A percentile compares a stretch with the other conserved stretches of the same genome.
Conservation (phyloP, 805 yeast genomes). For the Candida alai region DNA sequence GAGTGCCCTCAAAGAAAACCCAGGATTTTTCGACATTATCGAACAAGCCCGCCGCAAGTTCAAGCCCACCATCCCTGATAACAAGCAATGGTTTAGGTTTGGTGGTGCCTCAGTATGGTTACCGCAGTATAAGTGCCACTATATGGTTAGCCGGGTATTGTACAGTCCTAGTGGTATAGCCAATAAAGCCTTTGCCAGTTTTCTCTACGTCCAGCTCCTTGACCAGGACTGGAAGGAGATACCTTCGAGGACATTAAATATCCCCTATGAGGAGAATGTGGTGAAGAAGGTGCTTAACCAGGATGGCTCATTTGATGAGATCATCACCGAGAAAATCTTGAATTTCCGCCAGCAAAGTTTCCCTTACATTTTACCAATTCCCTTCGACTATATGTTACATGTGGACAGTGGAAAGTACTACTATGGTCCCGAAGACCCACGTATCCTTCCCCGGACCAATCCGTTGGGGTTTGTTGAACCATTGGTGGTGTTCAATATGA, state of each 20-base stretch:
- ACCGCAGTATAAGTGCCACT: constrained; percentile 28
- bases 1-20: constrained; percentile 6
- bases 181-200: constrained; percentile 23
- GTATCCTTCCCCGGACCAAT: constrained; percentile 21
- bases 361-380: constrained; percentile 15
- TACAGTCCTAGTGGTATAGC: constrained; percentile 21
- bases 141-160: constrained; percentile 26
- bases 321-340: constrained; percentile 9
- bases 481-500: constrained; percentile 18
- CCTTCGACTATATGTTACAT: constrained; percentile 12
- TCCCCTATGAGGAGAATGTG: constrained; percentile 21
- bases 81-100: constrained; percentile 28
- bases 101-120: constrained; percentile 32
- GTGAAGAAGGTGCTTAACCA: constrained; percentile 11
- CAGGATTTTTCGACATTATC: constrained; percentile 13
- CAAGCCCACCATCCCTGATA: constrained; percentile 18
- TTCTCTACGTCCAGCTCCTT: constrained; percentile 20
- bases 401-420: constrained; percentile 12
- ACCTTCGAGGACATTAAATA: constrained; percentile 17
- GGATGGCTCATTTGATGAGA: constrained; percentile 15
- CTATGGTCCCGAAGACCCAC: constrained; percentile 29
- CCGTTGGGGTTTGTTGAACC: constrained; percentile 26
- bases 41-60: constrained; percentile 13
- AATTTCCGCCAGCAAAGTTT: constrained; percentile 13
- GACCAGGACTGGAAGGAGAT: constrained; percentile 23